Base-by-base conservation (phyloP, 129 eudicot species). In the Artemisia annua region DNA sequence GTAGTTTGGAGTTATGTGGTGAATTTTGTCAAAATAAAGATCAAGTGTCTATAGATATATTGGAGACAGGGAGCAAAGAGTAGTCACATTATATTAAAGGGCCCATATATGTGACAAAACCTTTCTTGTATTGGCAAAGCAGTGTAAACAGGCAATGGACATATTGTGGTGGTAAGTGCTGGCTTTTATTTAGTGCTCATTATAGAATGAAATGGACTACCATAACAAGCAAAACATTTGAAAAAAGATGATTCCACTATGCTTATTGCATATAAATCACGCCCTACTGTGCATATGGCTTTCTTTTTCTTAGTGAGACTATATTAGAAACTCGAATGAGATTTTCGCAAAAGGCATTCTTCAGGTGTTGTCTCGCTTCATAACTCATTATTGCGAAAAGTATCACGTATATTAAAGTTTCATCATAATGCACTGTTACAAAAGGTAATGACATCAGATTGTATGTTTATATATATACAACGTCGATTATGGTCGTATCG, bases 111-210 rank as follows among this genome's bases (percentile, higher is more conserved):
- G 46, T 8, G 76, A 18, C 75, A 72, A 74, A 67, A 74, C 80
- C 54, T 78, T 79, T 76, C 63, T 48, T 67, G 77, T 66, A 64
- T 75, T 24, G 69, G 75, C 78, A 78, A 76, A 69, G 81, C 79
- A 81, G 59, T 69, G 54, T 61, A 79, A 59, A 81, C 71, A 83
- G 65, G 84, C 79, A 83, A 79, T 65, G 71, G 92, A 88, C 97
- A 91, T 84, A 70, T 63, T 82, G 79, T 84, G 92, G 97, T 91
- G 97, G 95, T 79, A 78, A 83, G 82, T 62, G 89, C 88, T 82
- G 80, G 88, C 82, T 70, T 78, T 70, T 79, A 75, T 67, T 84
- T 78, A 85, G 88, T 90, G 96, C 82, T 91, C 86, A 91, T 84
- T 82, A 82, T 86, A 84, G 55, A 79, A 82, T 71, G 80, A 76